Evolutionary conservation across 225 moss, liverwort and hornwort genomes (phyloP), one percentile per base, ranked within the genome.

Genomic region (Physcomitrium patens): DNA sequence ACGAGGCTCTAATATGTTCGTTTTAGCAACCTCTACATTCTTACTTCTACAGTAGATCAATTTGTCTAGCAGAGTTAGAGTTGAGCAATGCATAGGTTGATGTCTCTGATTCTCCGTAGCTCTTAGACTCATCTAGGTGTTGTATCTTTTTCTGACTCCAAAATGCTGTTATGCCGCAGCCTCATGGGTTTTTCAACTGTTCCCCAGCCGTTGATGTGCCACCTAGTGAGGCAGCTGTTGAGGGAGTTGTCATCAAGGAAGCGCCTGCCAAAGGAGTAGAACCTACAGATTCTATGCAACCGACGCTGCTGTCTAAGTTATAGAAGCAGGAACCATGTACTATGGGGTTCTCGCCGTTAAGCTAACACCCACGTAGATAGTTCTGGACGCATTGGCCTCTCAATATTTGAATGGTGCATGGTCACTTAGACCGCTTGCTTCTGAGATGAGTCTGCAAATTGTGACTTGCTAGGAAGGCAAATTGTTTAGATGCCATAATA

Each of bases 171-270:
- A 13, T 62, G 44, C 8, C 84, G 81, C 93, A 96, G 97, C 97
- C 97, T 23, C 85, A 90, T 75, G 94, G 94, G 14, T 99, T 99
- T 65, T 99, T 99, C 84, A 91, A 91, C 64, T 94, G 94, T 70
- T 99, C 94, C 18, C 94, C 97, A 14, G 97, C 90, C 22, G 86
- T 94, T 62, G 97, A 99, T 79, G 76, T 99, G 54, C 94, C 97
- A 26, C 93, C 96, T 2, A 86, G 85, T 69, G 81, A 90, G 73
- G 76, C 85, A 11, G 73, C 84, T 11, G 76, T 80, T 0, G 86
- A 82, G 60, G 92, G 91, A 59, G 88, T 73, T 23, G 75, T 77
- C 56, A 62, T 80, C 0, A 96, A 96, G 73, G 87, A 88, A 48
- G 80, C 73, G 17, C 73, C 86, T 18, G 78, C 67, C 22, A 89